A percentile compares a stretch with the other conserved stretches of the same genome.
phyloP scores from a whole-genome alignment of 2,329 filamentous ascomycete species.

The Colletotrichum horii region DNA sequence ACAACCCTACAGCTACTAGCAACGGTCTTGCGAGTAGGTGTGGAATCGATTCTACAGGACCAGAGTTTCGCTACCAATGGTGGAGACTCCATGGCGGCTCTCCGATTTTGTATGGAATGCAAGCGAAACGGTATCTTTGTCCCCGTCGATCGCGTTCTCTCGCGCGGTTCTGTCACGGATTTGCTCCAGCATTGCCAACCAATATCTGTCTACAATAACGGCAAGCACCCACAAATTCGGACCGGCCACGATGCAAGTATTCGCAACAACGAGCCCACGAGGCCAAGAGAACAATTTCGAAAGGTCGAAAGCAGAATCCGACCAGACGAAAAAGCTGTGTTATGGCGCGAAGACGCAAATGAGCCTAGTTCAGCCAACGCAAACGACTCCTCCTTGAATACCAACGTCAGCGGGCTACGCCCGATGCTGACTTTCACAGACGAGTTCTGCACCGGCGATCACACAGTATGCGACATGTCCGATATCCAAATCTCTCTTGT shows the following conservation, averaged over 20 bases:
- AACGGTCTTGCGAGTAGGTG: neutral
- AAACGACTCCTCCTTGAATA: neutral
- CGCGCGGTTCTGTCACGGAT: neutral
- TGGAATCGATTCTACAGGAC: neutral
- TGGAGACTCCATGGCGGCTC: neutral
- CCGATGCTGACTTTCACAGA: neutral
- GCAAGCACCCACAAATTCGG: neutral
- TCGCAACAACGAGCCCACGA: neutral
- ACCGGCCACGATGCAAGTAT: neutral
- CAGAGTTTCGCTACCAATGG: neutral
- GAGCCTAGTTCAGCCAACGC: neutral
- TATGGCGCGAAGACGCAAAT: neutral
- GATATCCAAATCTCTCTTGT: slow-evolving; percentile 30
- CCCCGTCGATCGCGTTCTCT: neutral
- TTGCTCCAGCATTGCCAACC: neutral
- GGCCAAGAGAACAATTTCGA: neutral
- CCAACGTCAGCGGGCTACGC: neutral
- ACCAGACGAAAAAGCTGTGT: neutral
- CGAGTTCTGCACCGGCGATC: neutral
- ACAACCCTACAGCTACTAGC: neutral
- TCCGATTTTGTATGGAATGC: neutral
- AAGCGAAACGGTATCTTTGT: neutral
- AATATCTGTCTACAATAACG: neutral
- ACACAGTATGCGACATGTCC: neutral
- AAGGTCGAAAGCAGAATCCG: neutral